A percentile compares a stretch with the other conserved stretches of the same genome.
Conservation (phyloP, 805 yeast species). For the Lachancea kluyveri region DNA sequence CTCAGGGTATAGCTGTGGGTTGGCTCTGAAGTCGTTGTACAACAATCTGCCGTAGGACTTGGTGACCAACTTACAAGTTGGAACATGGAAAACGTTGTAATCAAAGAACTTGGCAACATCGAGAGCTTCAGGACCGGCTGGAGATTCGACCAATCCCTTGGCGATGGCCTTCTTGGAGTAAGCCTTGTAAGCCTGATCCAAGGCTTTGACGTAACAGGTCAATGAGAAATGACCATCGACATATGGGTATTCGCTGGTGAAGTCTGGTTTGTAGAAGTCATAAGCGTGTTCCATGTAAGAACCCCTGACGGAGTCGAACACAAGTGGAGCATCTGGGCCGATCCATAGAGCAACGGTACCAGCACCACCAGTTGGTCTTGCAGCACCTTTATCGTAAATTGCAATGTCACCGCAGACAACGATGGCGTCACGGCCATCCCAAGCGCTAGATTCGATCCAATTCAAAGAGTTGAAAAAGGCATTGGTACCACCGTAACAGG, state of each 20-base stretch:
- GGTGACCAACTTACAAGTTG: slow-evolving; percentile 91
- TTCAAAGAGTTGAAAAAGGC: slow-evolving; percentile 90
- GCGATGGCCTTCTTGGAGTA: slow-evolving; percentile 72
- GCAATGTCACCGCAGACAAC: slow-evolving; percentile 98
- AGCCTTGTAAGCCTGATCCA: slow-evolving; percentile 77
- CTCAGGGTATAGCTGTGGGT: slow-evolving; percentile 60
- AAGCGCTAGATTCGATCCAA: slow-evolving; percentile 92
- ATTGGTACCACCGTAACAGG: slow-evolving; percentile 97
- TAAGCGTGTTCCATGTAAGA: slow-evolving; percentile 94
- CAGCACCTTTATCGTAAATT: slow-evolving; percentile 92
- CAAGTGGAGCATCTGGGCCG: slow-evolving; percentile 97
- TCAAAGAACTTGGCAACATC: slow-evolving; percentile 74
- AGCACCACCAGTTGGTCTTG: slow-evolving; percentile 99
- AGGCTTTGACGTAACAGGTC: slow-evolving; percentile 87
- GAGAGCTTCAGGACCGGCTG: slow-evolving; percentile 47
- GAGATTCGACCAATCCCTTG: slow-evolving; percentile 38
- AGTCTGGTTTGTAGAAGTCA: slow-evolving; percentile 97
- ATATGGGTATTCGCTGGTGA: slow-evolving; percentile 91
- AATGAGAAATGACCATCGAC: slow-evolving; percentile 97
- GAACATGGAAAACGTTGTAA: slow-evolving; percentile 95
- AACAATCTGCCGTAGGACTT: slow-evolving; percentile 89
- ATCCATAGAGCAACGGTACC: slow-evolving; percentile 92
- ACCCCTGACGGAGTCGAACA: slow-evolving; percentile 84
- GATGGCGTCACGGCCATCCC: slow-evolving; percentile 98
- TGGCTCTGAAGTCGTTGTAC: slow-evolving; percentile 77